Percentiles rank a stretch among this genome's conserved stretches.
These are phyloP conservation scores for Colletotrichum endophyticum DNA, from an alignment of 2,329 filamentous ascomycete genomes.

Conservation along the genomic window DNA sequence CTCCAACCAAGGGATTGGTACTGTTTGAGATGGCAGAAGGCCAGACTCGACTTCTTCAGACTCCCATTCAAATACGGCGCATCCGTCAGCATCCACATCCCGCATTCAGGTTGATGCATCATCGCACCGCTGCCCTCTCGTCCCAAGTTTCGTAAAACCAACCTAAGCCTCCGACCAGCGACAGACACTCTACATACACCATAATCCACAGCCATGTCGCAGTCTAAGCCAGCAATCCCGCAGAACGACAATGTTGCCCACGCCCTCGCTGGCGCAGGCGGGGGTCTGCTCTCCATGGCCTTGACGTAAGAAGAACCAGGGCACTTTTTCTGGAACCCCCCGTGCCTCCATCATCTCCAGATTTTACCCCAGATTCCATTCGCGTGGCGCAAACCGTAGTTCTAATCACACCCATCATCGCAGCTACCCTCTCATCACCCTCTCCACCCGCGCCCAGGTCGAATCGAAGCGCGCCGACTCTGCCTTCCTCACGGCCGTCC, in stretches of 20 bases:
- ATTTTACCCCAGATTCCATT: not conserved
- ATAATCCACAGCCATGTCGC: not conserved
- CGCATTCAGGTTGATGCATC: constrained; percentile 11
- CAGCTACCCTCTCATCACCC: constrained; percentile 94
- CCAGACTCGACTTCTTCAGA: not conserved
- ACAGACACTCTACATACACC: not conserved
- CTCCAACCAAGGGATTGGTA: constrained; percentile 6
- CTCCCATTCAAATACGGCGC: not conserved
- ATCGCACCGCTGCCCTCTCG: not conserved
- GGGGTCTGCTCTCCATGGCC: constrained; percentile 93
- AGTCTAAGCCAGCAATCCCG: constrained; percentile 69
- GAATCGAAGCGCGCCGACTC: constrained; percentile 93
- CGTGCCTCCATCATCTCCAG: not conserved
- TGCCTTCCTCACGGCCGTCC: constrained; percentile 81
- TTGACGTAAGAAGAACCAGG: constrained; percentile 72
- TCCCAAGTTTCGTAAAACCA: not conserved
- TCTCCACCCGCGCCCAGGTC: constrained; percentile 96
- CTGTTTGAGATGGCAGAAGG: constrained; percentile 16
- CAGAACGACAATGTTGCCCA: constrained; percentile 98
- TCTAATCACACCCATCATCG: not conserved
- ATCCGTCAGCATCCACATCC: not conserved
- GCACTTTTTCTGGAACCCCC: not conserved
- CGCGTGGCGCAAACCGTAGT: not conserved
- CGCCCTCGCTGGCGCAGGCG: constrained; percentile 89
- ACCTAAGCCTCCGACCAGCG: not conserved